These are phyloP conservation scores for Colletotrichum abscissum DNA, from an alignment of 2,329 filamentous ascomycete species.

Conservation along the genomic window DNA sequence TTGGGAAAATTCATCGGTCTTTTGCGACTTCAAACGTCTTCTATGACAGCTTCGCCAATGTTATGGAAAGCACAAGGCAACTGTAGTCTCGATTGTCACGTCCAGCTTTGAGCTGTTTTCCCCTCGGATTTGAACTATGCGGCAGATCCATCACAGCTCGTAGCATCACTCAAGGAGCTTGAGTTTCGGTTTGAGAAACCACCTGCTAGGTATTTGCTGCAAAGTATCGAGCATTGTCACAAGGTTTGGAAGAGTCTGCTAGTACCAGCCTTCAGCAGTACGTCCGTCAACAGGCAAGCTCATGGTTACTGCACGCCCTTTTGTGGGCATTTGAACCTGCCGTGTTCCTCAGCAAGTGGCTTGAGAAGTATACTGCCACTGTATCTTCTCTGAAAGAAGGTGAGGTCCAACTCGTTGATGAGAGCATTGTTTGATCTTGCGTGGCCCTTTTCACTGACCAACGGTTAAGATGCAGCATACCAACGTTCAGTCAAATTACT, in stretches of 20 bases:
- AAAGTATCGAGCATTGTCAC: background rate
- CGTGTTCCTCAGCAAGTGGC: background rate
- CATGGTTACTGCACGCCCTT: background rate
- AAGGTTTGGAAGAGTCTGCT: background rate
- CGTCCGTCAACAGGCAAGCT: background rate
- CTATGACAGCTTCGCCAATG: background rate
- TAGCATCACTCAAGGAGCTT: background rate
- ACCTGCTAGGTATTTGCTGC: background rate
- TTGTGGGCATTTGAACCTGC: background rate
- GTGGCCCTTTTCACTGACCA: background rate
- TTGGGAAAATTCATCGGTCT: background rate
- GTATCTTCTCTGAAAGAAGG: background rate
- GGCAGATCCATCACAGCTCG: background rate
- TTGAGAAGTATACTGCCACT: background rate
- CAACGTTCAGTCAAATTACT: background rate
- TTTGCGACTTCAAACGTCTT: background rate
- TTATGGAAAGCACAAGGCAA: background rate
- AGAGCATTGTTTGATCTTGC: background rate
- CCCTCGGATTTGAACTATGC: background rate
- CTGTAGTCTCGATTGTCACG: background rate
- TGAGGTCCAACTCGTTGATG: fast-evolving
- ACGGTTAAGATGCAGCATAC: background rate
- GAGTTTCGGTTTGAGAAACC: background rate
- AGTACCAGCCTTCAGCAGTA: background rate
- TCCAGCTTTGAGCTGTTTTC: background rate